phyloP scores from a whole-genome alignment of 352 stramenopile species.

The Phytophthora fragariae region DNA sequence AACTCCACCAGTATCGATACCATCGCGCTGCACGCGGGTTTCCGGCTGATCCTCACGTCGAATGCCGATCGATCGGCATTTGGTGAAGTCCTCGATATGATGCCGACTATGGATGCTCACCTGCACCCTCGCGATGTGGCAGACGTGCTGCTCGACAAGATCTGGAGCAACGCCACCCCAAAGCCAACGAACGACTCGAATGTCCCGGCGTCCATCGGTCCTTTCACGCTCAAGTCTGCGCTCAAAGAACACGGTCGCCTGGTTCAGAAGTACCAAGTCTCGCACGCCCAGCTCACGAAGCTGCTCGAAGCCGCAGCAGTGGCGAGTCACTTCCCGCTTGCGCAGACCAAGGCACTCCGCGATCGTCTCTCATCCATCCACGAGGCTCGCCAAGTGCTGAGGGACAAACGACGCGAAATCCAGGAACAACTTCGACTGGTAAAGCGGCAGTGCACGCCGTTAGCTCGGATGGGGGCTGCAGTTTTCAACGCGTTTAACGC shows the following conservation, averaged over 20 bases:
- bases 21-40: slow-evolving; percentile 46
- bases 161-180: slow-evolving; percentile 41
- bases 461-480: slow-evolving; percentile 41
- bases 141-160: slow-evolving; percentile 53
- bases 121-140: slow-evolving; percentile 40
- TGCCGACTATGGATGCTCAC: slow-evolving; percentile 47
- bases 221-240: slow-evolving; percentile 38
- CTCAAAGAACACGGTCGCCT: slow-evolving; percentile 43
- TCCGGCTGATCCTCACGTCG: slow-evolving; percentile 58
- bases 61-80: slow-evolving; percentile 40
- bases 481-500: slow-evolving; percentile 60
- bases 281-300: slow-evolving; percentile 42
- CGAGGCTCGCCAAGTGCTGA: slow-evolving; percentile 31
- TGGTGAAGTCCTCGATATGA: slow-evolving; percentile 44
- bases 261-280: slow-evolving; percentile 21
- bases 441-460: slow-evolving; percentile 11
- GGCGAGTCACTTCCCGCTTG: slow-evolving; percentile 52
- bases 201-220: background rate
- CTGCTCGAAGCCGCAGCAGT: slow-evolving; percentile 52
- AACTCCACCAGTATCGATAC: background rate
- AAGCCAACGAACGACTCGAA: background rate
- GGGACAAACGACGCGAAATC: slow-evolving; percentile 25
- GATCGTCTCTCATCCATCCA: slow-evolving; percentile 35
- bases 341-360: slow-evolving; percentile 47
- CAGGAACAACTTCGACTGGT: slow-evolving; percentile 25